Evolutionary conservation across 192 early-diverging fungal genomes (phyloP).

Genomic region (Mortierella alpina): DNA sequence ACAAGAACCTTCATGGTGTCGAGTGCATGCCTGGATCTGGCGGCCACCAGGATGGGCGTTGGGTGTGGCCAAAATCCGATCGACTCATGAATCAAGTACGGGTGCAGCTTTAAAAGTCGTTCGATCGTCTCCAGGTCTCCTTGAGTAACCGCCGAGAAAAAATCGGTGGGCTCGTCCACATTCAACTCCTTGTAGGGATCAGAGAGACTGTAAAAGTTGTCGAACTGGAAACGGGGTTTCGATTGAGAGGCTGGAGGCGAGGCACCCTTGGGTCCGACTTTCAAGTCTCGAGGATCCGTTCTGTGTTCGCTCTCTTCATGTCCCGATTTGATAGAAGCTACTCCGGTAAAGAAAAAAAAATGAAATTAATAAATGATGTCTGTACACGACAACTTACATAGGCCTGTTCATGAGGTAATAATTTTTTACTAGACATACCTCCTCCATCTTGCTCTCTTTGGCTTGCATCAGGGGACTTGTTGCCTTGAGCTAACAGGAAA

Average conservation of each 20-base stretch:
- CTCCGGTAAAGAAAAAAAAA: neutral
- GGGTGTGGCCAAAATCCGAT: slow-evolving; percentile 47
- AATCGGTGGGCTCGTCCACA: slow-evolving; percentile 37
- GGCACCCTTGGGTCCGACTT: slow-evolving; percentile 7
- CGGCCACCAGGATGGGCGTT: slow-evolving; percentile 36
- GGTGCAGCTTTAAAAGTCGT: slow-evolving; percentile 28
- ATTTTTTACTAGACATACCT: too few relatives aligned
- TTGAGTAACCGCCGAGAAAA: slow-evolving; percentile 44
- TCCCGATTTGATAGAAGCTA: slow-evolving; percentile 16
- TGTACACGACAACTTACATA: too few relatives aligned
- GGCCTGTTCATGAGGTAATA: too few relatives aligned
- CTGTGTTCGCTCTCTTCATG: slow-evolving; percentile 22
- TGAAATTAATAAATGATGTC: too few relatives aligned
- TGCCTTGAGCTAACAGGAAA: slow-evolving; percentile 5
- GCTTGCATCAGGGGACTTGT: slow-evolving; percentile 12
- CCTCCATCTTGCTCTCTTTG: slow-evolving; percentile 10
- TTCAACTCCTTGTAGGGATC: slow-evolving; percentile 51
- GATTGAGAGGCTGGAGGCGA: slow-evolving; percentile 18
- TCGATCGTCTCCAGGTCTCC: slow-evolving; percentile 40
- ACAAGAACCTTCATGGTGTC: slow-evolving; percentile 47
- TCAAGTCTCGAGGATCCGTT: slow-evolving; percentile 12
- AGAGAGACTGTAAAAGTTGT: slow-evolving; percentile 54
- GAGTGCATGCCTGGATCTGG: slow-evolving; percentile 34
- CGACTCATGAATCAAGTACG: slow-evolving; percentile 31
- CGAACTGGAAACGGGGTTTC: slow-evolving; percentile 31